Percentiles rank a stretch among this genome's conserved stretches.
Conservation (phyloP, 176 grass and related monocot genomes). For the Otatea glauca region DNA sequence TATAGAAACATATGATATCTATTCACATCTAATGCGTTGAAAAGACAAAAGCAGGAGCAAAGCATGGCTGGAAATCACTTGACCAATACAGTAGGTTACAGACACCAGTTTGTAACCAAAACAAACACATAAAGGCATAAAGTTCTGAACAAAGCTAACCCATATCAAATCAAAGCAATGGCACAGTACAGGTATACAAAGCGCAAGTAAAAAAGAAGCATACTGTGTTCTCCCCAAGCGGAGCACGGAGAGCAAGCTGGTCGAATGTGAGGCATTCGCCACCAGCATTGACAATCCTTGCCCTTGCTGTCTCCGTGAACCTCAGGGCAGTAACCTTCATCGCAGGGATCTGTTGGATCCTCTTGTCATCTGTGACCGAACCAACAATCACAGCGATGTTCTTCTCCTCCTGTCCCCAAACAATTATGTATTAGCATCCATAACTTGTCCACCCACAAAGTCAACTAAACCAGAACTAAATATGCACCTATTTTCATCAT, state of each 20-base stretch:
- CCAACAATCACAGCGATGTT: constrained; percentile 86
- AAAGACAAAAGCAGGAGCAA: not conserved
- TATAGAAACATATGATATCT: not conserved
- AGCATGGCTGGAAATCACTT: not conserved
- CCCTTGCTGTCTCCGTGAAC: constrained; percentile 83
- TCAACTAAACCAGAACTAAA: not conserved
- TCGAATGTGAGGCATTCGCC: constrained; percentile 94
- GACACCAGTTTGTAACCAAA: not conserved
- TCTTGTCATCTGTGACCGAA: constrained; percentile 83
- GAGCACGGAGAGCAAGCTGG: constrained; percentile 81
- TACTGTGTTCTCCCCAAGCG: constrained; percentile 82
- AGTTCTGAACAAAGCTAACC: not conserved
- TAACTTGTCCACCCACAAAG: not conserved
- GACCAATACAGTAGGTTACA: not conserved
- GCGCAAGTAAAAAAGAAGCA: not conserved
- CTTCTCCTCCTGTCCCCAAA: constrained; percentile 52
- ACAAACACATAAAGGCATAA: not conserved
- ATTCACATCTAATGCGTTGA: not conserved
- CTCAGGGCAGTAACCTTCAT: constrained; percentile 83
- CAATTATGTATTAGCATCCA: not conserved
- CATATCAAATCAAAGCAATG: not conserved
- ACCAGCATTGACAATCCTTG: constrained; percentile 83
- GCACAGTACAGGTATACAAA: not conserved
- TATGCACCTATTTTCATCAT: not conserved
- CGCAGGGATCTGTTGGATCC: constrained; percentile 76